Conservation (phyloP, 1,139 yeast species). For the Diutina pseudorugosa region DNA sequence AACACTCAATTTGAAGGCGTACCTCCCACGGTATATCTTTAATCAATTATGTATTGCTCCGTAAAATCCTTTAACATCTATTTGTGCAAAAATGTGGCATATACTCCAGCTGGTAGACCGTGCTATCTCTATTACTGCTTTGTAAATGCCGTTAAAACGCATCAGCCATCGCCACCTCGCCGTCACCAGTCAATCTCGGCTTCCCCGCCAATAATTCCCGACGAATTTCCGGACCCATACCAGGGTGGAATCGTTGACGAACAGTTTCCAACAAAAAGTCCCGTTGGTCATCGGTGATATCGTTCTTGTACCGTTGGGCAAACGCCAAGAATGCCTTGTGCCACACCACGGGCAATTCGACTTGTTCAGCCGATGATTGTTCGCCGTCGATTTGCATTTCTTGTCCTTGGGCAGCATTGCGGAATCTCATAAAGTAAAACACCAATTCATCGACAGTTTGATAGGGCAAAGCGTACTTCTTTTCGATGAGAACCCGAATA, state of each 20-base stretch:
- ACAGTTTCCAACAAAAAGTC: constrained; percentile 86
- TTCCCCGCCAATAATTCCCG: constrained; percentile 82
- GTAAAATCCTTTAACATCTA: background rate
- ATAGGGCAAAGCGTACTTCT: constrained; percentile 92
- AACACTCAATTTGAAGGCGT: no score
- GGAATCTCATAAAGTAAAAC: constrained; percentile 87
- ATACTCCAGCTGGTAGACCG: background rate
- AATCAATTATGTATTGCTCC: background rate
- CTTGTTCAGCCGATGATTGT: constrained; percentile 15
- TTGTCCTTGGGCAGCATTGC: constrained; percentile 33
- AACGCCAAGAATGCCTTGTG: constrained; percentile 89
- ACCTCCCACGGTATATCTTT: background rate
- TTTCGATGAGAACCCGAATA: constrained; percentile 79
- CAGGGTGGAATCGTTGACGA: constrained; percentile 79
- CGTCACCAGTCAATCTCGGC: background rate
- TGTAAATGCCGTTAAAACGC: constrained; percentile 17
- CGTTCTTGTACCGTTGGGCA: constrained; percentile 93
- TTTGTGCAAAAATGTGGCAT: background rate
- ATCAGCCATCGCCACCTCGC: constrained; percentile 28
- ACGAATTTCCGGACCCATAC: constrained; percentile 88
- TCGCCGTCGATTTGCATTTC: constrained; percentile 9
- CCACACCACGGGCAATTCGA: constrained; percentile 90
- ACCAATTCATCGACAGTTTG: constrained; percentile 92
- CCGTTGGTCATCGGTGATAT: constrained; percentile 93
- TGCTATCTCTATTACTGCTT: constrained; percentile 2